Evolutionary conservation across 2,329 filamentous ascomycete species (phyloP).

Genomic region (Dothideomycetidae sp.): DNA sequence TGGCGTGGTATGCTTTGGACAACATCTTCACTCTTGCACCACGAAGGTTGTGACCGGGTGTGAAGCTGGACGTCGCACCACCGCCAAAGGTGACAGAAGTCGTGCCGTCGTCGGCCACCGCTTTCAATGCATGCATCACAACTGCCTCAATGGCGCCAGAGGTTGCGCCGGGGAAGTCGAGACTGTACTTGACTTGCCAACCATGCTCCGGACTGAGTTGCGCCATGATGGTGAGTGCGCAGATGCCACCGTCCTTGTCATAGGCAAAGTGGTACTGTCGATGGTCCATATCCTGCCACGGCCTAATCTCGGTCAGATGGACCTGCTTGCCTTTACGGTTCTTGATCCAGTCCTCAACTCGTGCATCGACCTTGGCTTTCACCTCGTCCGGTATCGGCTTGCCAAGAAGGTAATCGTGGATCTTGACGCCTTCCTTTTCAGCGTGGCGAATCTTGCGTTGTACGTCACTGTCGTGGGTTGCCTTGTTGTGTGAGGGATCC

Average conservation of each 20-base stretch:
- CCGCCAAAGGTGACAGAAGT: constrained; percentile 72
- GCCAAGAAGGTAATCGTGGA: constrained; percentile 56
- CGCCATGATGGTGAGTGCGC: constrained; percentile 66
- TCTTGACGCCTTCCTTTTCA: constrained; percentile 70
- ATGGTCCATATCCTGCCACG: constrained; percentile 73
- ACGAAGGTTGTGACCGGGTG: constrained; percentile 66
- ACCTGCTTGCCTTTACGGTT: constrained; percentile 74
- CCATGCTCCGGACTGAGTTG: constrained; percentile 68
- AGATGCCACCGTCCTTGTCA: constrained; percentile 56
- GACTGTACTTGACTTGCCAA: constrained; percentile 92
- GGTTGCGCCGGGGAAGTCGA: constrained; percentile 81
- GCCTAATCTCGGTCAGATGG: constrained; percentile 76
- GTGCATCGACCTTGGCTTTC: constrained; percentile 52
- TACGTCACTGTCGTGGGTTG: constrained; percentile 50
- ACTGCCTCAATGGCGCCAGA: constrained; percentile 76
- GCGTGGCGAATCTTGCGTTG: constrained; percentile 66
- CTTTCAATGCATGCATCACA: constrained; percentile 56
- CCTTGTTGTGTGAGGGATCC: constrained; percentile 54
- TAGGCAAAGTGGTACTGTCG: constrained; percentile 74
- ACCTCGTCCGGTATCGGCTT: constrained; percentile 51
- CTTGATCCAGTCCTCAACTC: constrained; percentile 65
- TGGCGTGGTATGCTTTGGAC: constrained; percentile 64
- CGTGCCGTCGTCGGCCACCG: constrained; percentile 43
- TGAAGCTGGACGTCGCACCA: constrained; percentile 60
- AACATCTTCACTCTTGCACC: constrained; percentile 70